A percentile compares a stretch with the other conserved stretches of the same genome.
Evolutionary conservation across 345 rosid genomes (phyloP).

Genomic region (Excoecaria cochinchinensis): DNA sequence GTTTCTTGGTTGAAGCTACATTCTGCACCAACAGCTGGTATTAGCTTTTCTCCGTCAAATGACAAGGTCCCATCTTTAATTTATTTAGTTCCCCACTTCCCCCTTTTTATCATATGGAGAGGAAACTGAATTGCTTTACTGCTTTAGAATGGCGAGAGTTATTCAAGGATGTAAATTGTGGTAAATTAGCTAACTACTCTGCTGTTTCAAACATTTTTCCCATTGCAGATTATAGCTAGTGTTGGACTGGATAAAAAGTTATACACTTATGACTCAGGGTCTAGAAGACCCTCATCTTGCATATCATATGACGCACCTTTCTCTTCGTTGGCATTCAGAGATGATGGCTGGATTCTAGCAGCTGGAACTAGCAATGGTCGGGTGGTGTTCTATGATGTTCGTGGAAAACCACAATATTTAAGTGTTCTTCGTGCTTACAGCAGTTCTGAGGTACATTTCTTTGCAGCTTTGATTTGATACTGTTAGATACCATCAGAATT

Average conservation of each 20-base stretch:
- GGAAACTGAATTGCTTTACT: not conserved
- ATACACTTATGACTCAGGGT: slow-evolving; percentile 83
- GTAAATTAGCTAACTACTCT: slow-evolving; percentile 8
- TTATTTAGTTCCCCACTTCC: not conserved
- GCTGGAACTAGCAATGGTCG: slow-evolving; percentile 94
- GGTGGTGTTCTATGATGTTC: slow-evolving; percentile 90
- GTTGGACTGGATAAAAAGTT: slow-evolving; percentile 96
- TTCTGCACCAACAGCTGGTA: slow-evolving; percentile 94
- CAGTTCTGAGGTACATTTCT: slow-evolving; percentile 72
- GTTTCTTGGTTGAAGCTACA: slow-evolving; percentile 95
- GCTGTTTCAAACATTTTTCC: slow-evolving; percentile 14
- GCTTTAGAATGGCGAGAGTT: slow-evolving; percentile 12
- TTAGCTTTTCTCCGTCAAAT: slow-evolving; percentile 90
- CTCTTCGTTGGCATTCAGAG: slow-evolving; percentile 95
- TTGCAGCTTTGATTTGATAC: slow-evolving; percentile 6
- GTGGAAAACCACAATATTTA: slow-evolving; percentile 85
- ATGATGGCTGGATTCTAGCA: slow-evolving; percentile 85
- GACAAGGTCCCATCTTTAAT: slow-evolving; percentile 66
- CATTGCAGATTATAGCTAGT: slow-evolving; percentile 77
- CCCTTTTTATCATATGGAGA: not conserved
- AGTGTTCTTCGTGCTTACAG: slow-evolving; percentile 87
- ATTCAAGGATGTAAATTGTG: slow-evolving; percentile 4
- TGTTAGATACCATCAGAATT: not conserved
- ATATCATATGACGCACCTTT: slow-evolving; percentile 87
- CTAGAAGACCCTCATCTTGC: slow-evolving; percentile 71